Conservation (phyloP, 148 eudicot genomes). For the Bassia scoparia region DNA sequence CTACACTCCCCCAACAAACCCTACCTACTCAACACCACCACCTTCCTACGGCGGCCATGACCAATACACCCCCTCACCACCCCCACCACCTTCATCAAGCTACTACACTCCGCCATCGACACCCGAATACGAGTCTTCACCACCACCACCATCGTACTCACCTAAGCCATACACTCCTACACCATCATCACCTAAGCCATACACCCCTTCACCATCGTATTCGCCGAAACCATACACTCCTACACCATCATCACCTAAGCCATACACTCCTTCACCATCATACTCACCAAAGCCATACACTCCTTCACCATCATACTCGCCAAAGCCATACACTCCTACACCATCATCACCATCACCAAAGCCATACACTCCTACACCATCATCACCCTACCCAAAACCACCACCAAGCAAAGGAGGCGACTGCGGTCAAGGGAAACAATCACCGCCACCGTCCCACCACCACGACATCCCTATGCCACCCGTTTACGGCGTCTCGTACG, state of each 20-base stretch:
- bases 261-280: not conserved
- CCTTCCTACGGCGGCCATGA: too few species aligned
- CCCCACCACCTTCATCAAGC: too few species aligned
- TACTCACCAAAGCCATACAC: slow-evolving; percentile 5
- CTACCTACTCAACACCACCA: too few species aligned
- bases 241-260: not conserved
- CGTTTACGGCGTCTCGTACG: slow-evolving; percentile 14
- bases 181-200: slow-evolving; percentile 1
- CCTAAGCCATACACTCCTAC: not conserved
- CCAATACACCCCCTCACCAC: too few species aligned
- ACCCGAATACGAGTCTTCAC: not conserved
- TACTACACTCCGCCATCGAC: not conserved
- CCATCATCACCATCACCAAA: not conserved
- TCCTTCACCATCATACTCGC: slow-evolving; percentile 1
- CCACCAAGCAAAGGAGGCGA: not conserved
- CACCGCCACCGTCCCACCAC: not conserved
- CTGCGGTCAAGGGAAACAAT: not conserved
- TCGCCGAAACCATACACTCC: not conserved
- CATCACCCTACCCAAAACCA: not conserved
- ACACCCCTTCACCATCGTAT: too few species aligned
- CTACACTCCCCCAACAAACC: too few species aligned
- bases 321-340: not conserved
- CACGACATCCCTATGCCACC: slow-evolving; percentile 9
- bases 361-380: slow-evolving; percentile 10
- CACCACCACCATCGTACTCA: not conserved